Evolutionary conservation across 179 eudicot species (phyloP).

Genomic region (Corrigiola litoralis): DNA sequence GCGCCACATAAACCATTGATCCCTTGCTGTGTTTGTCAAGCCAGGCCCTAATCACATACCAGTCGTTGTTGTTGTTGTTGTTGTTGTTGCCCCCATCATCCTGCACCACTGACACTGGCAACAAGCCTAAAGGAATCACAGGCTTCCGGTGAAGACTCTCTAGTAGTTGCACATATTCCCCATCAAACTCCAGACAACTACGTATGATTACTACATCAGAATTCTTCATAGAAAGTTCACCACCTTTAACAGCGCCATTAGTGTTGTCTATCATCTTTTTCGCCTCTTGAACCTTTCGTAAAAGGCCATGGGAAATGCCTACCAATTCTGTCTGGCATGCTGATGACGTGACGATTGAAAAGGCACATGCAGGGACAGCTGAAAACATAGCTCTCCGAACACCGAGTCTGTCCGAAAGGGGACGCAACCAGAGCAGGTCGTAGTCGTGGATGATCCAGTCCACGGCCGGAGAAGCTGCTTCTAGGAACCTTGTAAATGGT

Average conservation of each 20-base stretch:
- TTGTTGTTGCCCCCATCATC: background rate
- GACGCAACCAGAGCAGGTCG: slow-evolving; percentile 27
- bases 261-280: too few species aligned
- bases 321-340: too few species aligned
- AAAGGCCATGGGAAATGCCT: too few species aligned
- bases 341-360: slow-evolving; percentile 17
- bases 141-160: slow-evolving; percentile 34
- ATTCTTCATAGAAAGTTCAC: slow-evolving; percentile 22
- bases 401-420: slow-evolving; percentile 18
- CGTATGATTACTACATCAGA: slow-evolving; percentile 30
- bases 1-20: slow-evolving; percentile 41
- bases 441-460: slow-evolving; percentile 41
- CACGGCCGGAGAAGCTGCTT: slow-evolving; percentile 11
- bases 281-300: too few species aligned
- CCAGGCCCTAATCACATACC: slow-evolving; percentile 25
- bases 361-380: slow-evolving; percentile 20
- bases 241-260: too few species aligned
- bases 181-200: slow-evolving; percentile 38
- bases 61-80: too few species aligned
- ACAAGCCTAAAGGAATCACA: slow-evolving; percentile 33
- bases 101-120: slow-evolving; percentile 11
- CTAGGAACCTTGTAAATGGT: slow-evolving; percentile 25
- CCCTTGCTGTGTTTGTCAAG: slow-evolving; percentile 26
- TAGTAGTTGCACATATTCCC: slow-evolving; percentile 33
- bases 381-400: slow-evolving; percentile 21